Base-by-base conservation (phyloP, 2,329 filamentous ascomycete species). In the Penicillium sp. region DNA sequence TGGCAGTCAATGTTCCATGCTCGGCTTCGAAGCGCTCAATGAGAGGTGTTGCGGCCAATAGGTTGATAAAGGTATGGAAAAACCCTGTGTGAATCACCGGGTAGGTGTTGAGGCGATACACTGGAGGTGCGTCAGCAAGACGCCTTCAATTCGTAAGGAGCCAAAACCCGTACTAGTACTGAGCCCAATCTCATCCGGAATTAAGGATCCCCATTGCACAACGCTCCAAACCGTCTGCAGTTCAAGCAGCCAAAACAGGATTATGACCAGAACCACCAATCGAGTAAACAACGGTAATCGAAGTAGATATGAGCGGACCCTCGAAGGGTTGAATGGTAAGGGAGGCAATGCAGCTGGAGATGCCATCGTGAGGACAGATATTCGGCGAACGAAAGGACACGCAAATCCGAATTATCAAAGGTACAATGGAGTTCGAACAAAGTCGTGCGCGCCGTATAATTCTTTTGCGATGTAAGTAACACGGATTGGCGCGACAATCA, bases 1-100 rank as follows among this genome's bases (percentile, higher is more conserved):
- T 76, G n/a, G 92, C 90, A 29, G 92, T 92, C 72, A 98, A 82
- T 7, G 94, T 98, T 56, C 95, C 95, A 77, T 96, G 89, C 76
- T 97, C 94, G 65, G 87, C 86, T 81, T 99, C 95, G 77, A 98
- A 99, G 64, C 93, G 87, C 78, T 97, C 94, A 76, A 99, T 81
- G 56, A 99, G 82, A n/a, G 95, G 95, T 45, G 90, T 89, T 65
- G 98, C 77, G 23, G 92, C 91, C 66, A 96, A 56, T 26, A 92
- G 76, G 78, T 98, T 97, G 73, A 96, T 81, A 57, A 93, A 72
- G 64, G 90, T 85, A 78, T 98, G 95, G 69, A 97, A 82, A 75
- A 96, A 85, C 70, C 90, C 90, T 49, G 88, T 78, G 75, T 99
- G 95, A 63, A 97, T 88, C 60, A 99, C 82, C 0, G 93, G 92